Evolutionary conservation across 371 early-diverging fungal species (phyloP), one percentile per base, ranked within the genome.

Genomic region (Mortierella sp.): DNA sequence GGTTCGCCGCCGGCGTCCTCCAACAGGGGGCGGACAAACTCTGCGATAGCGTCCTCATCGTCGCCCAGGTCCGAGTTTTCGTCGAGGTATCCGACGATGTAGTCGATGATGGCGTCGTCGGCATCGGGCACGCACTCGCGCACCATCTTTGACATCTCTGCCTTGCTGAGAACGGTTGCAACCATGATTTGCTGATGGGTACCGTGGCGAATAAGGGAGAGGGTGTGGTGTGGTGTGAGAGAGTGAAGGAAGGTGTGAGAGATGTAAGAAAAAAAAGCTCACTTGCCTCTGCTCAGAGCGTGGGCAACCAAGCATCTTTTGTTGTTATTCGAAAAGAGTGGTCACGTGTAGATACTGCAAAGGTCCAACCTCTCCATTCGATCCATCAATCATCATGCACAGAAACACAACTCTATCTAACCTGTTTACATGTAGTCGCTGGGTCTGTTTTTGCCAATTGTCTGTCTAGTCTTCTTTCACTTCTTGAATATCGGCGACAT

Each of bases 21-120:
- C 8, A 99, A 90, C 60, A 99, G 91, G 1, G 99, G 98, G 57
- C 92, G 91, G 31, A 98, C 92, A 80, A 98, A 96, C 72, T 97
- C 98, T 44, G 90, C 75, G 57, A 98, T 92, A 9, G 94, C 95
- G 74, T 94, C 95, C 55, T 93, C 92, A 38, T 92, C 90, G 82
- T 96, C 97, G 75, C 90, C 92, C 78, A 90, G 78, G 38, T 90
- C 82, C 19, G 92, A 90, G 70, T 91, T 91, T 70, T 97, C 98
- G 55, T 93, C 92, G 19, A 99, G 91, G 86, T 96, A 97, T 19
- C 97, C 97, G 63, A 93, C 91, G 74, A 97, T 91, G 84, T 96
- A 97, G 50, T 96, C 95, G 70, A 95, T 82, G 83, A 97, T 93
- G 28, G 95, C 91, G 48, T 94, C 94, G 88, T 96, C 96, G 10